Evolutionary conservation across 768 basidiomycete genomes (phyloP), one percentile per base, ranked within the genome.

Genomic region (Suillus ampliporus): DNA sequence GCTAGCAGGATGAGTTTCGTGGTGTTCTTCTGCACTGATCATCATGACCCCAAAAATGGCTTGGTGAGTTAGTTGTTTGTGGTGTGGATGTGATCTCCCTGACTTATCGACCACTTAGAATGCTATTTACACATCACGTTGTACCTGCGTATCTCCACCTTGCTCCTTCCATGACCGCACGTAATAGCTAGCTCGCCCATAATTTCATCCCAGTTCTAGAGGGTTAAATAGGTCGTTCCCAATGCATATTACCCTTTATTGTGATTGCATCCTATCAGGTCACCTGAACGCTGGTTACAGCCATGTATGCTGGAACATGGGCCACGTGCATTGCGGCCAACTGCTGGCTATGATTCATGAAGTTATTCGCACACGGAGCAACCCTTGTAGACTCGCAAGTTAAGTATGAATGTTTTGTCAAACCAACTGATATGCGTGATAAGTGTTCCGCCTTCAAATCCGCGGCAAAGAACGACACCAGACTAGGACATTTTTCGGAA

Each of bases 121-220:
- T 26, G 54, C 4, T 40, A 11, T 56, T 56, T 23, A 26, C 54
- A 56, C 37, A 40, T 56, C 50, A 40, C 23, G 23, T 56, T 56
- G 54, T 13, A 40, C 54, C 26, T 56, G 26, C 38, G 26, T 56
- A 56, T 56, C 38, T 40, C 54, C 54, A 40, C 38, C 17, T 56
- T 56, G 38, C 17, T 19, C 38, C 38, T 40, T 56, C 53, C 23
- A 11, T 38, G 53, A 54, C 23, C 40, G 23, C 38, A 56, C 54
- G 54, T 56, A 56, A 40, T 56, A 56, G 54, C 54, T 56, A 56
- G 54, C 37, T 56, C 54, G 38, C 54, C 38, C 54, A 56, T 56
- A 56, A 56, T 56, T 37, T 56, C 54, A 56, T 56, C 54, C 21
- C 54, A 21, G 53, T 56, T 37, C 37, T 54, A 54, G 54, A 56